Percentiles rank a stretch among this genome's conserved stretches.
phyloP scores from a whole-genome alignment of 2,329 filamentous ascomycete species.

The Claviceps fusiformis region DNA sequence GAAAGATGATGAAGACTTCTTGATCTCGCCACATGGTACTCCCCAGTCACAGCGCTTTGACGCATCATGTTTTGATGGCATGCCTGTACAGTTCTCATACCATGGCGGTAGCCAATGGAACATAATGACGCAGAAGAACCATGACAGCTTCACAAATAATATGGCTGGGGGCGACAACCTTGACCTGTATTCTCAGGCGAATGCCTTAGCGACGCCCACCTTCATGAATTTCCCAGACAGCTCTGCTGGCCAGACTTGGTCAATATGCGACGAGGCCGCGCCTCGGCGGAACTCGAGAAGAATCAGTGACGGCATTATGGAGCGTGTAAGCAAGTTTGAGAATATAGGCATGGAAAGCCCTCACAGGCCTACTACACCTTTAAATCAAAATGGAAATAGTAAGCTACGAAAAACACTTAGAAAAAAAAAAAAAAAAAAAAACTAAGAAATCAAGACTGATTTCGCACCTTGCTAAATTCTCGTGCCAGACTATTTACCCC shows the following conservation, averaged over 20 bases:
- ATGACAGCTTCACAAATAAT: slow-evolving; percentile 27
- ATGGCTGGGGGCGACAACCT: slow-evolving; percentile 33
- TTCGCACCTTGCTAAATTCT: slow-evolving; percentile 3
- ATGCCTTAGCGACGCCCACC: slow-evolving; percentile 33
- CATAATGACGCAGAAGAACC: slow-evolving; percentile 33
- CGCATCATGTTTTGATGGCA: slow-evolving; percentile 29
- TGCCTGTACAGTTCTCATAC: slow-evolving; percentile 33
- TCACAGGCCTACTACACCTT: slow-evolving; percentile 48
- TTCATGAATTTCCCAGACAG: slow-evolving; percentile 38
- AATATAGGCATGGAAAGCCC: slow-evolving; percentile 30
- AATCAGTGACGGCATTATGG: slow-evolving; percentile 48
- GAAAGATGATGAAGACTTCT: slow-evolving; percentile 37
- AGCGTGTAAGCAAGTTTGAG: slow-evolving; percentile 47
- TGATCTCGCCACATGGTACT: slow-evolving; percentile 42
- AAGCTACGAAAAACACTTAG: slow-evolving; percentile 18
- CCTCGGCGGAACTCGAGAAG: slow-evolving; percentile 29
- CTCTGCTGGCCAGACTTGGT: slow-evolving; percentile 33
- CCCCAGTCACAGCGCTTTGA: slow-evolving; percentile 41
- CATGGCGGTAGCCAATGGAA: slow-evolving; percentile 29
- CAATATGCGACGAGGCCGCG: slow-evolving; percentile 31
- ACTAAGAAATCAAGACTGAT: background rate
- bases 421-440: no score
- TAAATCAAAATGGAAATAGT: slow-evolving; percentile 46
- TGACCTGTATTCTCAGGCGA: slow-evolving; percentile 34
- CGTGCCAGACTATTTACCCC: slow-evolving; percentile 44